A percentile compares a stretch with the other conserved stretches of the same genome.
Evolutionary conservation across 2,329 filamentous ascomycete genomes (phyloP).

Genomic region (Pseudofabraea citricarpa): DNA sequence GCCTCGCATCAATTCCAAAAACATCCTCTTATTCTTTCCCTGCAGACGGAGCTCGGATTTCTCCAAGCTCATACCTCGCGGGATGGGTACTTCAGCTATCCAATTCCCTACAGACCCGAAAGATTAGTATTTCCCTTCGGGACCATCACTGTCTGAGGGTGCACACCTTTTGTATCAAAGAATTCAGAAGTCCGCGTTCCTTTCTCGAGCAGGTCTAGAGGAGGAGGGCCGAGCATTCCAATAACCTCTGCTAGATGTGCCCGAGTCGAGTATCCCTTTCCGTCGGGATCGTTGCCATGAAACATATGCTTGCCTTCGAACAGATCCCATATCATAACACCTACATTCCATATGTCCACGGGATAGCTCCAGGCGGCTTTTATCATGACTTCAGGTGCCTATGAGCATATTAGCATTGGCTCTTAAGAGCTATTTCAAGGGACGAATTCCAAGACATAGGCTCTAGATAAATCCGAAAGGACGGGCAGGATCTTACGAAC

Average conservation of each 20-base stretch:
- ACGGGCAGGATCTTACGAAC: too few species aligned
- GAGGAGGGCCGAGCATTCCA: constrained; percentile 11
- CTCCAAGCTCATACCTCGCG: constrained; percentile 5
- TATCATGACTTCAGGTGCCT: constrained; percentile 43
- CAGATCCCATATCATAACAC: constrained; percentile 46
- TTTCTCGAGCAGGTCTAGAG: constrained; percentile 5
- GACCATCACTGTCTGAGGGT: too few species aligned
- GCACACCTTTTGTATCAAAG: constrained; percentile 7
- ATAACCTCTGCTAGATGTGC: constrained; percentile 13
- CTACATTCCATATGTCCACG: constrained; percentile 47
- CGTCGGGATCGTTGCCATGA: constrained; percentile 9
- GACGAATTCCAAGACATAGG: too few species aligned
- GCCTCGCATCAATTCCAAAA: constrained; percentile 24
- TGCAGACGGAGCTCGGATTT: constrained; percentile 2
- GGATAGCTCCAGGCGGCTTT: constrained; percentile 36
- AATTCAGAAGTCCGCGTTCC: constrained; percentile 7
- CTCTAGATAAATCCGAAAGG: too few species aligned
- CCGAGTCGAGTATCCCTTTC: constrained; percentile 5
- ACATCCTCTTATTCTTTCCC: constrained; percentile 22
- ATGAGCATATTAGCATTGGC: too few species aligned
- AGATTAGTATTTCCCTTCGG: background rate
- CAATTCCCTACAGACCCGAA: constrained; percentile 3
- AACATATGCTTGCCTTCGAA: constrained; percentile 43
- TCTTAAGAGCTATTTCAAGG: too few species aligned
- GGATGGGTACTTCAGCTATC: constrained; percentile 3